A percentile compares a stretch with the other conserved stretches of the same genome.
phyloP scores from a whole-genome alignment of 2,329 filamentous ascomycete species.

The Coniosporium tulheliwenetii region DNA sequence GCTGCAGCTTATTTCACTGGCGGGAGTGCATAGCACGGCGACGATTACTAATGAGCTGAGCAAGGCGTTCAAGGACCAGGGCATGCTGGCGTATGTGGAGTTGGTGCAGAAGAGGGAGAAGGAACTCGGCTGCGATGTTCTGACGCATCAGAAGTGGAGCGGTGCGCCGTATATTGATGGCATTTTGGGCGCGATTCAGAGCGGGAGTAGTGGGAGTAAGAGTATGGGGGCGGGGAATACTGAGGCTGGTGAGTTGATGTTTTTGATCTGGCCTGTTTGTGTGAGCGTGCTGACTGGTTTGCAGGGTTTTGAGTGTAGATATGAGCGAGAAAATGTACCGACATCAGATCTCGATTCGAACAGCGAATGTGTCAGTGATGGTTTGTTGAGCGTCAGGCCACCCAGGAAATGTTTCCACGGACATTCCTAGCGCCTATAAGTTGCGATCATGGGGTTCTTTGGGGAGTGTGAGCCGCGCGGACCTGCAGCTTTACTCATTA shows the following conservation, averaged over 20 bases:
- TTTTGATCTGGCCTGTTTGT: no score
- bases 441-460: no score
- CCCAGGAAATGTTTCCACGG: no score
- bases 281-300: no score
- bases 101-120: constrained; percentile 81
- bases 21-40: constrained; percentile 47
- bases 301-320: no score
- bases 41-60: constrained; percentile 61
- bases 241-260: constrained; percentile 35
- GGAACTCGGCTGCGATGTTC: constrained; percentile 77
- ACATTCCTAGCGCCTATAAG: no score
- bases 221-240: constrained; percentile 95
- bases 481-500: no score
- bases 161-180: constrained; percentile 69
- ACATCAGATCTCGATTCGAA: no score
- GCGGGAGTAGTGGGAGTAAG: constrained; percentile 73
- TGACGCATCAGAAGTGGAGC: constrained; percentile 87
- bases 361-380: no score
- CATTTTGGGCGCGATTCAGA: constrained; percentile 78
- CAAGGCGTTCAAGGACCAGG: constrained; percentile 68
- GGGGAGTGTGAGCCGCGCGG: no score
- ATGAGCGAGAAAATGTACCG: no score
- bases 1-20: constrained; percentile 48
- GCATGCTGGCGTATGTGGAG: constrained; percentile 97
- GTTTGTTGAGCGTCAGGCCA: no score